A percentile compares a stretch with the other conserved stretches of the same genome.
Evolutionary conservation across 176 grass and related monocot genomes (phyloP).

Genomic region (Ananas comosus): DNA sequence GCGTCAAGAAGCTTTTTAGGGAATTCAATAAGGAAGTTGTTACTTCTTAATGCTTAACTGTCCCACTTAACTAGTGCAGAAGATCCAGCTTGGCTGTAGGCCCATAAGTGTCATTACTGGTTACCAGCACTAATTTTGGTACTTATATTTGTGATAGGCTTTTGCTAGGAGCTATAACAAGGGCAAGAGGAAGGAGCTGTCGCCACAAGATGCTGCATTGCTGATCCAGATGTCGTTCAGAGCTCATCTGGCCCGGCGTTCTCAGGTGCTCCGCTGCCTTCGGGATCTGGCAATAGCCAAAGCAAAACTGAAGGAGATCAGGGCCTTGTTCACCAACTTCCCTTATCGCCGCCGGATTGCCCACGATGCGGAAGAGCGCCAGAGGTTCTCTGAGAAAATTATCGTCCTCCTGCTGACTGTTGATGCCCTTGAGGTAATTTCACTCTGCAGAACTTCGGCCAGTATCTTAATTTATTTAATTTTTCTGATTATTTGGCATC

Average conservation of each 20-base stretch:
- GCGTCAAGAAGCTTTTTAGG: no score
- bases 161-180: constrained; percentile 47
- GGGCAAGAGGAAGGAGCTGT: constrained; percentile 67
- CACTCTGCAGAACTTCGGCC: not conserved
- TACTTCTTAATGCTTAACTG: no score
- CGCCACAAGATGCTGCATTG: constrained; percentile 63
- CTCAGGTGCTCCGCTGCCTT: constrained; percentile 73
- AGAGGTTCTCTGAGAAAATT: constrained; percentile 84
- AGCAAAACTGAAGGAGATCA: constrained; percentile 80
- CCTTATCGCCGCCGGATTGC: constrained; percentile 39
- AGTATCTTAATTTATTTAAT: not conserved
- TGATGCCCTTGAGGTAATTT: constrained; percentile 67
- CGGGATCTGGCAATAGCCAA: constrained; percentile 76
- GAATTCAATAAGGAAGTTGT: no score
- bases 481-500: not conserved
- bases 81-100: no score
- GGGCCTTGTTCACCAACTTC: constrained; percentile 67
- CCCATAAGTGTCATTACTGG: no score
- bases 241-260: constrained; percentile 69
- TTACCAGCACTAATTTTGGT: constrained; percentile 1
- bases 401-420: constrained; percentile 83
- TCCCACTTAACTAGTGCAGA: no score
- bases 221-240: constrained; percentile 70
- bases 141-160: constrained; percentile 33
- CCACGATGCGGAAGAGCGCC: constrained; percentile 46